A percentile compares a stretch with the other conserved stretches of the same genome.
phyloP scores from a whole-genome alignment of 176 grass and related monocot species.

The Avena insularis region DNA sequence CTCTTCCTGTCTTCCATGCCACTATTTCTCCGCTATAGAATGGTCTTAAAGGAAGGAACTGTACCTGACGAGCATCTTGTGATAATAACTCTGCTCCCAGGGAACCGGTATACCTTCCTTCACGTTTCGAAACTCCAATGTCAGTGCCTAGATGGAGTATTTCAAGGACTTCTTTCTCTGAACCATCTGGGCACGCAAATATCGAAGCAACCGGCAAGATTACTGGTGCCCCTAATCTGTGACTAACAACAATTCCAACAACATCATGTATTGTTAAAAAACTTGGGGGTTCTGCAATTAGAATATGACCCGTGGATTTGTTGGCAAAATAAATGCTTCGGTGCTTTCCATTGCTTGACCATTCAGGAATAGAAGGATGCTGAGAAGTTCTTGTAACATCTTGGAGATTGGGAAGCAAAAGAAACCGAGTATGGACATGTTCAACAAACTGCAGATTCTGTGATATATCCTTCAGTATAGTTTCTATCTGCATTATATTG shows the following conservation, averaged over 20 bases:
- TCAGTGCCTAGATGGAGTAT: conserved; percentile 71
- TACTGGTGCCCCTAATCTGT: conserved; percentile 65
- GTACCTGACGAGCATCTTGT: conserved; percentile 91
- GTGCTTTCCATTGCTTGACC: conserved; percentile 73
- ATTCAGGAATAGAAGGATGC: conserved; percentile 65
- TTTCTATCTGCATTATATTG: conserved; percentile 59
- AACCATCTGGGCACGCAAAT: conserved; percentile 83
- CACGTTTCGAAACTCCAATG: conserved; percentile 55
- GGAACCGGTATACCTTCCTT: conserved; percentile 59
- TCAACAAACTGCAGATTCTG: conserved; percentile 75
- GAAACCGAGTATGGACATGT: conserved; percentile 76
- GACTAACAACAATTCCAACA: conserved; percentile 75
- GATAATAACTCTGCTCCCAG: conserved; percentile 80
- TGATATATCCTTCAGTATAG: conserved; percentile 67
- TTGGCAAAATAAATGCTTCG: conserved; percentile 71
- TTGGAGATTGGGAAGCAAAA: conserved; percentile 68
- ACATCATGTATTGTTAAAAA: conserved; percentile 91
- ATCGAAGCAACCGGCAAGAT: conserved; percentile 77
- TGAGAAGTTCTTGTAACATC: conserved; percentile 68
- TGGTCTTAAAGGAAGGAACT: conserved; percentile 92
- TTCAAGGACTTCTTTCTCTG: conserved; percentile 78
- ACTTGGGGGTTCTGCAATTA: conserved; percentile 84
- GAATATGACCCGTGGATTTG: conserved; percentile 70
- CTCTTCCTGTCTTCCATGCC: conserved; percentile 92
- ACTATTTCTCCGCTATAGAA: conserved; percentile 93